Evolutionary conservation across 1,139 yeast species (phyloP).

Genomic region (Pichia sp.): DNA sequence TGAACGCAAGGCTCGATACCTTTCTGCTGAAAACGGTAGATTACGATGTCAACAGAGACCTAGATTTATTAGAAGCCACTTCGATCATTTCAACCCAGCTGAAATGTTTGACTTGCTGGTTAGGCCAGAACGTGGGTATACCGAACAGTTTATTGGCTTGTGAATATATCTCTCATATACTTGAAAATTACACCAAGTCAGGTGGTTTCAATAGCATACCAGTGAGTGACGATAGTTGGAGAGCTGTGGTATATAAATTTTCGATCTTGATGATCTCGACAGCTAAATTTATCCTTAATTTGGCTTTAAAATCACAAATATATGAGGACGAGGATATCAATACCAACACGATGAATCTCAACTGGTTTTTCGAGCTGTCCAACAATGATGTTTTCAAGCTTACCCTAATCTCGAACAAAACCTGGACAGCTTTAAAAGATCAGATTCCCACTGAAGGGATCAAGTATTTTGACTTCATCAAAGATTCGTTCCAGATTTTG

Average conservation of each 20-base stretch:
- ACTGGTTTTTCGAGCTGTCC: conserved; percentile 20
- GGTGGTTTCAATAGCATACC: conserved; percentile 10
- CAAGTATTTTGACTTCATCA: conserved; percentile 10
- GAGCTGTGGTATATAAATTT: conserved; percentile 31
- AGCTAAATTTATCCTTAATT: conserved; percentile 44
- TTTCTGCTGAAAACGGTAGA: conserved; percentile 43
- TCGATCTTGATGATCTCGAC: conserved; percentile 48
- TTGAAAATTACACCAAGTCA: conserved; percentile 3
- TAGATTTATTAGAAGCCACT: conserved; percentile 38
- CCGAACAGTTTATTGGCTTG: conserved; percentile 17
- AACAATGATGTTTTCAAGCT: conserved; percentile 12
- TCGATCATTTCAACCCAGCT: conserved; percentile 41
- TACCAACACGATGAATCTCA: conserved; percentile 54
- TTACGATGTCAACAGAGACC: conserved; percentile 39
- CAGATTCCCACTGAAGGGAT: neutral
- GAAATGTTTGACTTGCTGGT: conserved; percentile 18
- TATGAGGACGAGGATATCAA: conserved; percentile 76
- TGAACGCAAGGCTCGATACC: conserved; percentile 61
- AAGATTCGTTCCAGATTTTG: conserved; percentile 13
- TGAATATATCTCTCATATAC: conserved; percentile 15
- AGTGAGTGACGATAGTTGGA: neutral
- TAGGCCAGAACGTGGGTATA: conserved; percentile 18
- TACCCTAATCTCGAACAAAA: conserved; percentile 4
- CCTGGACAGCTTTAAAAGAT: conserved; percentile 2
- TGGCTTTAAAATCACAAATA: conserved; percentile 55